These are phyloP conservation scores for Boletus reticuloceps DNA, from an alignment of 768 basidiomycete species.

Conservation along the genomic window DNA sequence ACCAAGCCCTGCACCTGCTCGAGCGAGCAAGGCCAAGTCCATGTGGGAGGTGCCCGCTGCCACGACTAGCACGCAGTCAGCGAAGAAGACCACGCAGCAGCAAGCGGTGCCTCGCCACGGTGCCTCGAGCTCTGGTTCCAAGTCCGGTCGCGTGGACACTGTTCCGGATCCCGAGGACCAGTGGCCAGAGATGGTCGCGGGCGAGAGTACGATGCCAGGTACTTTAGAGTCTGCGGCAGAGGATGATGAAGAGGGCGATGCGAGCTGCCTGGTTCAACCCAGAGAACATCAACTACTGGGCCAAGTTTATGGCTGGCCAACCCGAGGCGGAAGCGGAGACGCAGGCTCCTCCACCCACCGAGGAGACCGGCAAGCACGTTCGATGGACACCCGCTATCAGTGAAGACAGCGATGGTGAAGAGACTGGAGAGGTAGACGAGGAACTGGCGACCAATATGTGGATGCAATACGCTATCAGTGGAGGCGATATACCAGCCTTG, in stretches of 20 bases:
- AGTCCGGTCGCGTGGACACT: conserved; percentile 10
- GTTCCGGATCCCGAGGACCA: conserved; percentile 16
- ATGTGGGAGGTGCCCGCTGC: conserved; percentile 10
- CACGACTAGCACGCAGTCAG: conserved; percentile 3
- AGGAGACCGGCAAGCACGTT: conserved; percentile 17
- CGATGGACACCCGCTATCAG: conserved; percentile 24
- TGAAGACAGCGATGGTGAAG: conserved; percentile 26
- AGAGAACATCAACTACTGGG: conserved; percentile 28
- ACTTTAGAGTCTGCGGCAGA: conserved; percentile 4
- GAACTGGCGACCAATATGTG: conserved; percentile 22
- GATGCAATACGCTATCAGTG: conserved; percentile 32
- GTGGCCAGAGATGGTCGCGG: background rate
- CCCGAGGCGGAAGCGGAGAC: conserved; percentile 7
- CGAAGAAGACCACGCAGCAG: conserved; percentile 13
- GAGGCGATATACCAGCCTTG: conserved; percentile 18
- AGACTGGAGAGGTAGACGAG: conserved; percentile 13
- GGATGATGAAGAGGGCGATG: conserved; percentile 18
- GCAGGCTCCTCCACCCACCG: background rate
- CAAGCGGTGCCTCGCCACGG: conserved; percentile 7
- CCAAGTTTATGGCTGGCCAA: conserved; percentile 22
- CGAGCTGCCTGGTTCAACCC: conserved; percentile 25
- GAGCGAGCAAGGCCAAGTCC: conserved; percentile 18
- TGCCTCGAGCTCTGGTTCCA: conserved; percentile 6
- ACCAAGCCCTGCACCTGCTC: background rate
- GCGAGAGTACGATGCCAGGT: conserved; percentile 5